A percentile compares a stretch with the other conserved stretches of the same genome.
Evolutionary conservation across 2,329 filamentous ascomycete species (phyloP).

Genomic region (Cryphonectria nitschkei): DNA sequence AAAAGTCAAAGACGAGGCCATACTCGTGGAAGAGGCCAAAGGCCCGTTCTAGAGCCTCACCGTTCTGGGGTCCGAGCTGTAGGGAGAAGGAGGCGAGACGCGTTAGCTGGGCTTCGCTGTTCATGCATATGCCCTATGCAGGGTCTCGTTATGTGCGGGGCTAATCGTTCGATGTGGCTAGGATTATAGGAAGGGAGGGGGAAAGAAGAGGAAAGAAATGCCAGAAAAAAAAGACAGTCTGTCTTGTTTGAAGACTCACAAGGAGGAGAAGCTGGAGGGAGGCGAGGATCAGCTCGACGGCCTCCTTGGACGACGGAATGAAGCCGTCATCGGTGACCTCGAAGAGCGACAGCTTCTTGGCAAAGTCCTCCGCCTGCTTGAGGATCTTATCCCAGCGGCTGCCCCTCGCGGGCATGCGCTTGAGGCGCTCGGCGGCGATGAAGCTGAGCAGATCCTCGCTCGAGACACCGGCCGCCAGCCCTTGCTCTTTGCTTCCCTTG

Average conservation of each 20-base stretch:
- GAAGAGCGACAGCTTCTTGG: constrained; percentile 30
- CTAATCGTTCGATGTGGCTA: not conserved
- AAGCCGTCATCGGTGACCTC: constrained; percentile 28
- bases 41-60: constrained; percentile 29
- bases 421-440: constrained; percentile 29
- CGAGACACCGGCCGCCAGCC: constrained; percentile 27
- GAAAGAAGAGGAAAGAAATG: too few species aligned
- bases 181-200: not conserved
- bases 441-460: constrained; percentile 28
- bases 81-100: not conserved
- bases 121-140: constrained; percentile 10
- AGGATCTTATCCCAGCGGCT: constrained; percentile 31
- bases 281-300: constrained; percentile 28
- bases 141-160: not conserved
- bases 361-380: constrained; percentile 29
- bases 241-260: constrained; percentile 16
- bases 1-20: constrained; percentile 28
- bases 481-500: constrained; percentile 27
- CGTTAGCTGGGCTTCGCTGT: constrained; percentile 12
- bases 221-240: not conserved
- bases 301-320: constrained; percentile 30
- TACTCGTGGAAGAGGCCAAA: constrained; percentile 30
- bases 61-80: constrained; percentile 28
- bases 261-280: constrained; percentile 29
- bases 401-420: constrained; percentile 29